Conservation (phyloP, 2,329 filamentous ascomycete species). For the Lasiodiplodia sp. region DNA sequence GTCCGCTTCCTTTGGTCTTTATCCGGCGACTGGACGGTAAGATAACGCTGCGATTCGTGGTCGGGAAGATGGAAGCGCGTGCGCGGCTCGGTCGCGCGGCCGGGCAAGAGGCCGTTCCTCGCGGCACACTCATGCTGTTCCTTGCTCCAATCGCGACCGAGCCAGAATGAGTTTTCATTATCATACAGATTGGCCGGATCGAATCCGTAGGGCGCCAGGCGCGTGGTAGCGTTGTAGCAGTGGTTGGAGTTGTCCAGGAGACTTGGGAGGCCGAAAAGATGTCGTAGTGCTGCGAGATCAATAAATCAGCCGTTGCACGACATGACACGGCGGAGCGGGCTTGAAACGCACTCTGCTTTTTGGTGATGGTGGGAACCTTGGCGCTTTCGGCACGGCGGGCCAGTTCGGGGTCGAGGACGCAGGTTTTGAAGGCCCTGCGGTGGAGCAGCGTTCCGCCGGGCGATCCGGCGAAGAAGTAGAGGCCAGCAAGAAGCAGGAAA, state of each 20-base stretch:
- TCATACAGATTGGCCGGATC: neutral
- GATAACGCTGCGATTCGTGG: neutral
- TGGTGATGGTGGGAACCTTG: slow-evolving; percentile 21
- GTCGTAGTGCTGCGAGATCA: slow-evolving; percentile 5
- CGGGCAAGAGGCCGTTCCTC: slow-evolving; percentile 60
- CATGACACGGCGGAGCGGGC: neutral
- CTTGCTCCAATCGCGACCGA: slow-evolving; percentile 66
- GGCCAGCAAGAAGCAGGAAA: slow-evolving; percentile 7
- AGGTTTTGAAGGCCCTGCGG: slow-evolving; percentile 10
- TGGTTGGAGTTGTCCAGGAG: slow-evolving; percentile 24
- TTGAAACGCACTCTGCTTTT: slow-evolving; percentile 21
- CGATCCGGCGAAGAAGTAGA: slow-evolving; percentile 22
- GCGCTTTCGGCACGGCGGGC: slow-evolving; percentile 20
- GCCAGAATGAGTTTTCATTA: slow-evolving; percentile 6
- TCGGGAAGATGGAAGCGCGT: slow-evolving; percentile 23
- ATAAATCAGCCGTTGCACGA: slow-evolving; percentile 5
- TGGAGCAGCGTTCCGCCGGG: slow-evolving; percentile 9
- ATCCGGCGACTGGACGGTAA: neutral
- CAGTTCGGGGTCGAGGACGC: slow-evolving; percentile 25
- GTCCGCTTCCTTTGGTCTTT: slow-evolving; percentile 2
- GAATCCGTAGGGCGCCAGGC: slow-evolving; percentile 24
- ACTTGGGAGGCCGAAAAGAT: slow-evolving; percentile 25
- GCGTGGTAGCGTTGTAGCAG: slow-evolving; percentile 27
- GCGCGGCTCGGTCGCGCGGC: neutral
- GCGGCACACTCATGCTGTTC: slow-evolving; percentile 73